Conservation (phyloP, 2,329 filamentous ascomycete species). For the Geosmithia flava region DNA sequence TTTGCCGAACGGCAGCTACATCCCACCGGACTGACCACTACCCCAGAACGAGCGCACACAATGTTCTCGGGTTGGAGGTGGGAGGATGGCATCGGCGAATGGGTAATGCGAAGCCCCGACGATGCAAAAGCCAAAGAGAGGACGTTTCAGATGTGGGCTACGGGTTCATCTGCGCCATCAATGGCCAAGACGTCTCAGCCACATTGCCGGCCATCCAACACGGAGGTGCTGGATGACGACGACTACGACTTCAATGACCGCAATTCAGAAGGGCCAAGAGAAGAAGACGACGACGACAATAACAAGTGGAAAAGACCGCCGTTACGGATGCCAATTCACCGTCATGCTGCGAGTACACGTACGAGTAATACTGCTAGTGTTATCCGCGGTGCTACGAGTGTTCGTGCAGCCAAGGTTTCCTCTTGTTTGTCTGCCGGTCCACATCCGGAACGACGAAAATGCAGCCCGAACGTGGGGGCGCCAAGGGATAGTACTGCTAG, state of each 20-base stretch:
- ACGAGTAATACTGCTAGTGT: no score
- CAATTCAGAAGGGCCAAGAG: no score
- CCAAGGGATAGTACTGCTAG: no score
- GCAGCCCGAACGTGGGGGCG: no score
- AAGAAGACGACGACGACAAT: no score
- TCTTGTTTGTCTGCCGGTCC: no score
- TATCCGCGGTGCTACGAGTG: no score
- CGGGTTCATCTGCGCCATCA: background rate
- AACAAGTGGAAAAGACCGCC: no score
- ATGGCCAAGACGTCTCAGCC: background rate
- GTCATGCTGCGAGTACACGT: no score
- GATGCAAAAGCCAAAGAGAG: background rate
- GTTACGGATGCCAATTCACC: no score
- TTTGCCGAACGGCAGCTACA: conserved; percentile 28
- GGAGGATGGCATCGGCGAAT: conserved; percentile 28
- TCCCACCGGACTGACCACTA: background rate
- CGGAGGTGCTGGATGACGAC: background rate
- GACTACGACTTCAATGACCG: background rate
- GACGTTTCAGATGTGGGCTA: background rate
- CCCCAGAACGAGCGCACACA: background rate
- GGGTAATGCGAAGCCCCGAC: conserved; percentile 8
- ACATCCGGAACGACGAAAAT: no score
- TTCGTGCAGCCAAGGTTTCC: no score
- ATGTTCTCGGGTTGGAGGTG: conserved; percentile 23
- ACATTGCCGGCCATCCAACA: background rate